Conservation (phyloP, 805 yeast species). For the Myxozyma mucilagina region DNA sequence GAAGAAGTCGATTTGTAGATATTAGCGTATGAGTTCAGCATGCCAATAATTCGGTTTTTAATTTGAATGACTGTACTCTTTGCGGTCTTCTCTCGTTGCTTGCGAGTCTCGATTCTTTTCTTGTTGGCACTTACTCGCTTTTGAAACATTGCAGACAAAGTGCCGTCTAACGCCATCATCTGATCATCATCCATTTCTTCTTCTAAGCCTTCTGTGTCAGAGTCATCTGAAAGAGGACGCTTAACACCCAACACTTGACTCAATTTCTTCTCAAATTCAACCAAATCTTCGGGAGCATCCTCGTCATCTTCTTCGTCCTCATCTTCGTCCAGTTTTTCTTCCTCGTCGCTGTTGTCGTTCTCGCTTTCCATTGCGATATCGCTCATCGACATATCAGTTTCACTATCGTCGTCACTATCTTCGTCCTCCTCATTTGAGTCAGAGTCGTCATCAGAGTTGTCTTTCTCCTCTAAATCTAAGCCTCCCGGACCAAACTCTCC, state of each 20-base stretch:
- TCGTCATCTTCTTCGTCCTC: conserved; percentile 3
- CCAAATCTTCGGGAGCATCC: conserved; percentile 3
- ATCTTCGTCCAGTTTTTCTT: conserved; percentile 5
- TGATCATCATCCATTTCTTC: conserved; percentile 30
- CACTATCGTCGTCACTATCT: conserved; percentile 8
- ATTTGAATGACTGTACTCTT: conserved; percentile 2
- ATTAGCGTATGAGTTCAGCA: background rate
- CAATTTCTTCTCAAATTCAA: conserved; percentile 18
- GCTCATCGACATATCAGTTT: background rate
- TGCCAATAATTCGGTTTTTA: background rate
- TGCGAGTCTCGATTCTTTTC: conserved; percentile 7
- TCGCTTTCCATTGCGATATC: conserved; percentile 10
- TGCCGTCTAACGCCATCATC: conserved; percentile 25
- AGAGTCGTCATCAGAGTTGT: conserved; percentile 2
- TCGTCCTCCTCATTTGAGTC: conserved; percentile 14
- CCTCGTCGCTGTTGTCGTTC: background rate
- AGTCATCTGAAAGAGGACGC: conserved; percentile 8
- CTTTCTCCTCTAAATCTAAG: conserved; percentile 2
- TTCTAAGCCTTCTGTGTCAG: conserved; percentile 8
- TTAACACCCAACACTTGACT: conserved; percentile 22
- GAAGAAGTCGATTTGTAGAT: background rate
- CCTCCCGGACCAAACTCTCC: conserved; percentile 16
- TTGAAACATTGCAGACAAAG: conserved; percentile 22
- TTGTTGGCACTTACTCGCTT: conserved; percentile 13
- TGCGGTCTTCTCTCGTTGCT: conserved; percentile 15